Percentiles rank a stretch among this genome's conserved stretches.
Conservation (phyloP, 495 filamentous ascomycete species). For the Neurospora sp. region DNA sequence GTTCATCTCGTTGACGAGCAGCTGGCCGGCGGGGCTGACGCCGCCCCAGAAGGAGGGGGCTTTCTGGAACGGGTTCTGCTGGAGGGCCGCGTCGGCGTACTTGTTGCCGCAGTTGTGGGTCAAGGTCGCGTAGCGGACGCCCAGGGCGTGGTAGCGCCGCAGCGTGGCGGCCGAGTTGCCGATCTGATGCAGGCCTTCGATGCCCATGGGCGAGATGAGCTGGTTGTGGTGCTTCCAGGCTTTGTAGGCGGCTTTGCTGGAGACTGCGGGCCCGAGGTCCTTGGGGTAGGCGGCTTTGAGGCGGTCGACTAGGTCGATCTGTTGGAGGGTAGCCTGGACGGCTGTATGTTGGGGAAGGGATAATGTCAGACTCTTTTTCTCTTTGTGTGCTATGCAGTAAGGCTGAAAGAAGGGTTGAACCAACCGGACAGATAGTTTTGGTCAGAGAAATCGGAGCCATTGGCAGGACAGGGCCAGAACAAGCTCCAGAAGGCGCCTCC, state of each 20-base stretch:
- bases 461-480: slow-evolving; percentile 65
- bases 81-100: slow-evolving; percentile 76
- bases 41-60: slow-evolving; percentile 49
- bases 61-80: slow-evolving; percentile 32
- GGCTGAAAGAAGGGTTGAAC: neutral
- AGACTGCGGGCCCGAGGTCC: slow-evolving; percentile 50
- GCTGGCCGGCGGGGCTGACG: slow-evolving; percentile 56
- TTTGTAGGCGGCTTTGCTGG: slow-evolving; percentile 46
- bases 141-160: slow-evolving; percentile 61
- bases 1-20: slow-evolving; percentile 69
- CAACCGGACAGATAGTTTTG: slow-evolving; percentile 49
- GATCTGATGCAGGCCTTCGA: slow-evolving; percentile 93
- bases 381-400: neutral
- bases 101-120: slow-evolving; percentile 92
- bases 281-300: slow-evolving; percentile 58
- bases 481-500: slow-evolving; percentile 91
- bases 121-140: slow-evolving; percentile 85
- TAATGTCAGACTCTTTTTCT: neutral
- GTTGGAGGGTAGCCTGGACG: slow-evolving; percentile 65
- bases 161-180: slow-evolving; percentile 75
- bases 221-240: slow-evolving; percentile 47
- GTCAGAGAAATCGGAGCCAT: slow-evolving; percentile 62
- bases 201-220: slow-evolving; percentile 58
- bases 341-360: slow-evolving; percentile 6
- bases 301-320: slow-evolving; percentile 72